Percentiles rank a stretch among this genome's conserved stretches.
Evolutionary conservation across 164 flowering plant genomes (phyloP).

Genomic region (Dillenia suffruticosa): DNA sequence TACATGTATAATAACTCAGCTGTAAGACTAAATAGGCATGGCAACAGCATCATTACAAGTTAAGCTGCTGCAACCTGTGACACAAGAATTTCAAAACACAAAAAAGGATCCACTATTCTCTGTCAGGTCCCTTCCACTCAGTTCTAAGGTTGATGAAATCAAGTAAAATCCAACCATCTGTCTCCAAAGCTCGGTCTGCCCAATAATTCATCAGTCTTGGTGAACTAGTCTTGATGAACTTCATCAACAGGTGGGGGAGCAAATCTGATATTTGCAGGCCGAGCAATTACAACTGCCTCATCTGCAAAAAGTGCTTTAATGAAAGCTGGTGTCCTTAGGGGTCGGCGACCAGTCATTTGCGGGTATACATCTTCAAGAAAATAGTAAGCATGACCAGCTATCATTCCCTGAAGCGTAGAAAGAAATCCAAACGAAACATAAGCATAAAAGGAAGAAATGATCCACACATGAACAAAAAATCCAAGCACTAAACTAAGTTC

Average conservation of each 20-base stretch:
- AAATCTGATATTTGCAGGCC: slow-evolving; percentile 75
- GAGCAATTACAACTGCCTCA: slow-evolving; percentile 71
- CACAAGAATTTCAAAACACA: no score
- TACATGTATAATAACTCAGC: no score
- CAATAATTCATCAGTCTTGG: slow-evolving; percentile 29
- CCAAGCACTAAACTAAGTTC: no score
- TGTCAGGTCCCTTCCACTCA: no score
- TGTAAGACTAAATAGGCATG: no score
- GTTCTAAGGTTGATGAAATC: no score
- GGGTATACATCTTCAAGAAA: slow-evolving; percentile 97
- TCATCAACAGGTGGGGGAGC: slow-evolving; percentile 74
- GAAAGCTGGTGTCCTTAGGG: slow-evolving; percentile 78
- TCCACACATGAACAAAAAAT: background rate
- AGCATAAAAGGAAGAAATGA: background rate
- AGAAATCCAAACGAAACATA: background rate
- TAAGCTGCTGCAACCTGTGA: no score
- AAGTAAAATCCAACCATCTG: no score
- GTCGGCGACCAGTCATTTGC: slow-evolving; percentile 84
- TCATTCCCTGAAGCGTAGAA: slow-evolving; percentile 75
- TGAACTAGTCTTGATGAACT: slow-evolving; percentile 47
- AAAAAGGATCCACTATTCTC: no score
- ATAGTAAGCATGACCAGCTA: slow-evolving; percentile 96
- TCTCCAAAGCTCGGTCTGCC: no score
- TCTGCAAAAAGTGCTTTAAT: slow-evolving; percentile 84
- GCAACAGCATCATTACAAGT: no score